Evolutionary conservation across 345 rosid species (phyloP).

Genomic region (Populus tremula): DNA sequence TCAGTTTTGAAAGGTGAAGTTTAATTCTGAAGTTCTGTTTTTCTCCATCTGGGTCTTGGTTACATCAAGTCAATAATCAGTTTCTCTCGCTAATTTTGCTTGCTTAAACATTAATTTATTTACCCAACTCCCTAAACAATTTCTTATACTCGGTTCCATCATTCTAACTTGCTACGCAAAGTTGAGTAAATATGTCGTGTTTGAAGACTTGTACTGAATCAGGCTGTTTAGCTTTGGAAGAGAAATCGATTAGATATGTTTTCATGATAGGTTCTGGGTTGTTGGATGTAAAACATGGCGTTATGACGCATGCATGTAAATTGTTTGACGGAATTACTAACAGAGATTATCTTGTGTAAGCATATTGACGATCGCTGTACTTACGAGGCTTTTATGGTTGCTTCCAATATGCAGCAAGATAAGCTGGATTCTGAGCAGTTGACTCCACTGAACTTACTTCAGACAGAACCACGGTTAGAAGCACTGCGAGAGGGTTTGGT

Average conservation of each 20-base stretch:
- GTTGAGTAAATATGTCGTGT: not conserved
- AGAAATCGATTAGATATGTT: not conserved
- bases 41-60: too few relatives aligned
- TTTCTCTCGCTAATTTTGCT: too few relatives aligned
- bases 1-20: not conserved
- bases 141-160: too few relatives aligned
- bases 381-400: slow-evolving; percentile 24
- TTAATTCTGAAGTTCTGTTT: too few relatives aligned
- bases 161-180: too few relatives aligned
- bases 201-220: not conserved
- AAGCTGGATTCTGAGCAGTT: slow-evolving; percentile 31
- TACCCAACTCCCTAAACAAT: too few relatives aligned
- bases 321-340: not conserved
- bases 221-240: not conserved
- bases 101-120: too few relatives aligned
- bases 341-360: slow-evolving; percentile 33
- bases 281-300: too few relatives aligned
- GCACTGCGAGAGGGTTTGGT: slow-evolving; percentile 30
- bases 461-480: slow-evolving; percentile 27
- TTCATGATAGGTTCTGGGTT: not conserved
- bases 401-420: slow-evolving; percentile 24
- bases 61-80: too few relatives aligned
- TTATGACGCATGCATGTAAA: not conserved
- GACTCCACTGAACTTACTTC: slow-evolving; percentile 34
- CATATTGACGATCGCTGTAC: slow-evolving; percentile 20